phyloP scores from a whole-genome alignment of 371 early-diverging fungal genomes.

The Syncephalastrum monosporum region DNA sequence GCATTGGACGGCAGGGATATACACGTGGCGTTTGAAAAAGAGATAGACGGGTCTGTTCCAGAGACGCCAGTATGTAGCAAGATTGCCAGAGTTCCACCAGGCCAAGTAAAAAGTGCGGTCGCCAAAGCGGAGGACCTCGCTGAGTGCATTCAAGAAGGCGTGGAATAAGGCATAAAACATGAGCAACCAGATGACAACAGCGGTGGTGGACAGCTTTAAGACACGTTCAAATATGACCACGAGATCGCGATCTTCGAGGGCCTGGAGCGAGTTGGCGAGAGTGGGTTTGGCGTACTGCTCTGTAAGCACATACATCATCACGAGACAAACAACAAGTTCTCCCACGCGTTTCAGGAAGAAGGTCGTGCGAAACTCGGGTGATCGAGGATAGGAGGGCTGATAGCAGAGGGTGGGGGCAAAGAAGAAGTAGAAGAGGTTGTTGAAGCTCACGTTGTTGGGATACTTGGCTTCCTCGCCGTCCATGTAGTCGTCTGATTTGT shows the following conservation, averaged over 20 bases:
- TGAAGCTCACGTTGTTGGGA: constrained; percentile 72
- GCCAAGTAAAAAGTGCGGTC: constrained; percentile 88
- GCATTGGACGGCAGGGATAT: constrained; percentile 56
- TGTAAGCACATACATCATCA: constrained; percentile 79
- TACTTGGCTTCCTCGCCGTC: constrained; percentile 60
- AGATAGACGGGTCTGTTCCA: constrained; percentile 92
- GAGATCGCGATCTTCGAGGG: constrained; percentile 65
- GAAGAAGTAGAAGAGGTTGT: constrained; percentile 76
- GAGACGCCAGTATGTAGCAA: constrained; percentile 85
- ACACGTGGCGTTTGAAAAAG: constrained; percentile 88
- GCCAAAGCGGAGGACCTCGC: constrained; percentile 86
- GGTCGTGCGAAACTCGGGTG: constrained; percentile 61
- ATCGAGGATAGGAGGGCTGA: constrained; percentile 85
- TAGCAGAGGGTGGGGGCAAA: constrained; percentile 88
- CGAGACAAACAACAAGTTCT: constrained; percentile 63
- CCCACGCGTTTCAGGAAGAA: constrained; percentile 80
- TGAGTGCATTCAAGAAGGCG: constrained; percentile 74
- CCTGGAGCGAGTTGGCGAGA: constrained; percentile 74
- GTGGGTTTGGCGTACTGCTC: constrained; percentile 89
- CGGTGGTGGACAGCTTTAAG: constrained; percentile 79
- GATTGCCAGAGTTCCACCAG: constrained; percentile 90
- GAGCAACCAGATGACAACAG: constrained; percentile 83
- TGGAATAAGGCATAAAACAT: constrained; percentile 93
- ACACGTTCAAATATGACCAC: constrained; percentile 79
- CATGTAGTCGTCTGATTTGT: constrained; percentile 30